A percentile compares a stretch with the other conserved stretches of the same genome.
Conservation (phyloP, 108 stramenopile species). For the Parmales sp. region DNA sequence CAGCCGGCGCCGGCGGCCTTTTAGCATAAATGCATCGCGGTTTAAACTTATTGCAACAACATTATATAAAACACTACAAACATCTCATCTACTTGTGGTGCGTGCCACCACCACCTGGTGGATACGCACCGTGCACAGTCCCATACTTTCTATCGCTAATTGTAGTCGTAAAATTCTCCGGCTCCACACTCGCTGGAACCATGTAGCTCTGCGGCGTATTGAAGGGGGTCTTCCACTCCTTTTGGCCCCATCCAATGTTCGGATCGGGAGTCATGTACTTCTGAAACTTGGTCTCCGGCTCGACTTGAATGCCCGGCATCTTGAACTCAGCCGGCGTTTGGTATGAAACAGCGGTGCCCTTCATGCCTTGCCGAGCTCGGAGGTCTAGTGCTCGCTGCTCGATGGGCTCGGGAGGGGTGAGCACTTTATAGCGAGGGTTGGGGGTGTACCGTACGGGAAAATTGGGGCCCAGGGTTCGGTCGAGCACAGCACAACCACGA, state of each 20-base stretch:
- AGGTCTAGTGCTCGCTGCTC: background rate
- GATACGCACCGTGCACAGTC: background rate
- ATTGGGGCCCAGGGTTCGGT: background rate
- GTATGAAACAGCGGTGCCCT: background rate
- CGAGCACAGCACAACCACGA: background rate
- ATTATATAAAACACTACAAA: no score
- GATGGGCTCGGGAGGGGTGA: background rate
- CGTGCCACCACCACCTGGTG: no score
- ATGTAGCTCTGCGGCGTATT: background rate
- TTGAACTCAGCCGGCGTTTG: constrained; percentile 9
- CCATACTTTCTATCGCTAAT: background rate
- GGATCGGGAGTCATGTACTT: background rate
- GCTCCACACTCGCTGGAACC: background rate
- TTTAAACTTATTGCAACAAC: no score
- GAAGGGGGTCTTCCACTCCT: background rate
- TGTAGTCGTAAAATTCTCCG: background rate
- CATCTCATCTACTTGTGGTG: no score
- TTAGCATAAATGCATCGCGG: no score
- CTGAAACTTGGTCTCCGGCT: background rate
- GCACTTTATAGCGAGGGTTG: background rate
- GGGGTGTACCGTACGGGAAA: constrained; percentile 1
- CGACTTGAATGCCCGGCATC: background rate
- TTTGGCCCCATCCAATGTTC: background rate
- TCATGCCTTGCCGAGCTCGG: background rate
- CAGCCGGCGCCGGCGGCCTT: no score